Conservation (phyloP, 2,329 filamentous ascomycete genomes). For the Pestalotiopsis sp. region DNA sequence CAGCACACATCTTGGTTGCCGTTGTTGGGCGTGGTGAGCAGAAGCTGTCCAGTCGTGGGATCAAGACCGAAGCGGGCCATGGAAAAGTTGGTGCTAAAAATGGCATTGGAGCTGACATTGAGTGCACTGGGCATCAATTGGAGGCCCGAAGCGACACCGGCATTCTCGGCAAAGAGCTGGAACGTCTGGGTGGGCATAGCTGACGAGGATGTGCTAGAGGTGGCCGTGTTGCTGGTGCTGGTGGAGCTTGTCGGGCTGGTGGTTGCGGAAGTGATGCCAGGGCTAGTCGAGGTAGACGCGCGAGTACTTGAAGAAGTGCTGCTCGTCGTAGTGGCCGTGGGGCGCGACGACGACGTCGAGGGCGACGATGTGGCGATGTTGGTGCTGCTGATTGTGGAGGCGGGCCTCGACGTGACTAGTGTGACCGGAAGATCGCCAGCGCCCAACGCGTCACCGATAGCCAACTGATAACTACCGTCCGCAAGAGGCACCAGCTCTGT, state of each 20-base stretch:
- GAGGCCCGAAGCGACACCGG: neutral
- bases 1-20: slow-evolving; percentile 2
- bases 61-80: neutral
- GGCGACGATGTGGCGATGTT: neutral
- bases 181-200: neutral
- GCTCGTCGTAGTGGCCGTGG: neutral
- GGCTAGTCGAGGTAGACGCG: neutral
- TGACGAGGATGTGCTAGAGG: neutral
- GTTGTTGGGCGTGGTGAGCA: neutral
- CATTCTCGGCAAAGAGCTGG: neutral
- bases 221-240: neutral
- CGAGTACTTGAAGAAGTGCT: neutral
- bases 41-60: neutral
- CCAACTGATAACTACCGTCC: slow-evolving; percentile 1
- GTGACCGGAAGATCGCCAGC: neutral
- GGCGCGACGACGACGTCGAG: neutral
- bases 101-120: neutral
- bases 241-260: neutral
- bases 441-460: neutral
- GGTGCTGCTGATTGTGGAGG: neutral
- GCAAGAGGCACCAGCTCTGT: neutral
- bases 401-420: neutral
- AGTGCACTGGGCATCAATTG: neutral
- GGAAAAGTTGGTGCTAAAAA: neutral
- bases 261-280: neutral